Evolutionary conservation across 2,329 filamentous ascomycete species (phyloP), one percentile per base, ranked within the genome.

Genomic region (Scolecobasidium constrictum): DNA sequence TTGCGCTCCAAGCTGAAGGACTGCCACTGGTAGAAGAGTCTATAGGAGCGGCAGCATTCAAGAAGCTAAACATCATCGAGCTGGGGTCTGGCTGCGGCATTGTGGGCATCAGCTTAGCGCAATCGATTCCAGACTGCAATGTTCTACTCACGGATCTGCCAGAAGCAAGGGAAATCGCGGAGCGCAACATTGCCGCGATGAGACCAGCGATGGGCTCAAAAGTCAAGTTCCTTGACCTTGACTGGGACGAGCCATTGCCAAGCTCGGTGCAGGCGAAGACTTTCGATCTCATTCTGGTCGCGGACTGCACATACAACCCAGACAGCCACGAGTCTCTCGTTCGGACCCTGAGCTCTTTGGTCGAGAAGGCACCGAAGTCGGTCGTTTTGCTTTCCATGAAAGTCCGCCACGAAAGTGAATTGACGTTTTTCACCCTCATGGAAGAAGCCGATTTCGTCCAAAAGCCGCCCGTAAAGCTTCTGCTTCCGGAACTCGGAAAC

Each of bases 261-360:
- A 28, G 47, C 33, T 46, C 43, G 5, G 41, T 65, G 3, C 49
- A 50, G 20, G 52, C 56, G 4, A 55, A 64, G 28, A 56, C 68
- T 9, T 68, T 75, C 51, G 73, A 82, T 55, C 53, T 85, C 23
- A 67, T 84, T 17, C 55, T 83, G 3, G 72, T 83, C 1, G 77
- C 78, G 2, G 81, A 86, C 56, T 85, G 81, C 59, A 85, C 80
- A 2, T 86, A 86, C 60, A 85, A 85, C 55, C 65, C 72, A 13
- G 78, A 82, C 51, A 81, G 75, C 46, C 71, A 80, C 40, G 75
- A 77, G 3, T 68, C 75, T 18, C 62, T 85, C 28, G 78, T 84
- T 5, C 60, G 61, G 20, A 78, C 77, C 2, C 60, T 85, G 7
- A 51, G 54, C 17, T 61, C 58, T 7, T 57, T 82, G 38, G 58